A percentile compares a stretch with the other conserved stretches of the same genome.
phyloP scores from a whole-genome alignment of 2,329 filamentous ascomycete species.

The Calonectria ilicicola region DNA sequence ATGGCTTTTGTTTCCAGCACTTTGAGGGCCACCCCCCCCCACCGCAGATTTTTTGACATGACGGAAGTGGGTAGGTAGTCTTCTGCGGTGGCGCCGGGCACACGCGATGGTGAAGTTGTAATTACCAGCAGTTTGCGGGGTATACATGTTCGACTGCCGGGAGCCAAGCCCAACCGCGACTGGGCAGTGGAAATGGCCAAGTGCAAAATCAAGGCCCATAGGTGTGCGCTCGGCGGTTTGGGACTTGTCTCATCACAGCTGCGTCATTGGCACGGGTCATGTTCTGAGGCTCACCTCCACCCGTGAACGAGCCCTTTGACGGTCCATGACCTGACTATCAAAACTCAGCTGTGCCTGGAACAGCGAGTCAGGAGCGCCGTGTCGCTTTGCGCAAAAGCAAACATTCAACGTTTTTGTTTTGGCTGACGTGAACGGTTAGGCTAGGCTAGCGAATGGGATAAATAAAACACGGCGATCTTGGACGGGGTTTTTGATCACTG shows the following conservation, averaged over 20 bases:
- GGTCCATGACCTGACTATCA: slow-evolving; percentile 1
- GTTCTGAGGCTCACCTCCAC: not conserved
- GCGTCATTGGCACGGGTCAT: not conserved
- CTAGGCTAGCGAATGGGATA: not conserved
- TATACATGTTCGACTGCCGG: not conserved
- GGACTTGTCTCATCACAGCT: slow-evolving; percentile 2
- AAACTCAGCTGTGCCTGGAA: not conserved
- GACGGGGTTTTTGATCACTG: not conserved
- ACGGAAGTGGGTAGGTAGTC: slow-evolving; percentile 34
- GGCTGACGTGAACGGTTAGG: not conserved
- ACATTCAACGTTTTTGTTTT: not conserved
- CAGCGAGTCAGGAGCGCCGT: not conserved
- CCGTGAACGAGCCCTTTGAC: not conserved
- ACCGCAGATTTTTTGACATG: slow-evolving; percentile 39
- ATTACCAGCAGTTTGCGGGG: slow-evolving; percentile 7
- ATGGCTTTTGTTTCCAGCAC: not conserved
- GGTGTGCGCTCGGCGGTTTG: not conserved
- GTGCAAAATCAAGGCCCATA: not conserved
- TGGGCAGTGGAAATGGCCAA: not conserved
- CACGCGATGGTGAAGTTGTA: slow-evolving; percentile 17
- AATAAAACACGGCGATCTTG: not conserved
- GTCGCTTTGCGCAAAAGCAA: not conserved
- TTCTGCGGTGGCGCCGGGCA: not conserved
- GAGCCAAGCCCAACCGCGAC: not conserved
- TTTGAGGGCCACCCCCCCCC: slow-evolving; percentile 13